Percentiles rank a stretch among this genome's conserved stretches.
Evolutionary conservation across 2,329 filamentous ascomycete species (phyloP).

Genomic region (Phyllosticta citriasiana): DNA sequence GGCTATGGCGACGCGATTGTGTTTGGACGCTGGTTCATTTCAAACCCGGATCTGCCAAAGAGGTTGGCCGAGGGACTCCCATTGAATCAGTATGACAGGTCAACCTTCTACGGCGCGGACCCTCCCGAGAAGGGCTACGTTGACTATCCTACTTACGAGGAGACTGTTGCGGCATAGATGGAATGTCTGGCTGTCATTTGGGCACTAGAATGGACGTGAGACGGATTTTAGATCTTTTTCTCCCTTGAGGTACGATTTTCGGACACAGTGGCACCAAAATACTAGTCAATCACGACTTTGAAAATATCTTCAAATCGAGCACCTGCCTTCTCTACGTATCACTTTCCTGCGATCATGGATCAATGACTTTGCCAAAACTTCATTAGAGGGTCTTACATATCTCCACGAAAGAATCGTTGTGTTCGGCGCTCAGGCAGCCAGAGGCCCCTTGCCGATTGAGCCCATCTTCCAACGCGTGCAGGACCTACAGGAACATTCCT

Average conservation of each 20-base stretch:
- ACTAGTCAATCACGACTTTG: too few species aligned
- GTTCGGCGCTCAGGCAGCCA: too few species aligned
- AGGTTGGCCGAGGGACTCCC: slow-evolving; percentile 26
- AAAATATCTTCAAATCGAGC: too few species aligned
- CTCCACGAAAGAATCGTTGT: neutral
- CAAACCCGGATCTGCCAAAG: slow-evolving; percentile 33
- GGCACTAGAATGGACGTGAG: neutral
- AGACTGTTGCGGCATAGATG: neutral
- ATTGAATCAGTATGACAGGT: slow-evolving; percentile 29
- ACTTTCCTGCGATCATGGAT: too few species aligned
- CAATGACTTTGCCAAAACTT: too few species aligned
- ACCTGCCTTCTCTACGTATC: too few species aligned
- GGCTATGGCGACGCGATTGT: slow-evolving; percentile 30
- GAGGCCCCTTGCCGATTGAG: too few species aligned
- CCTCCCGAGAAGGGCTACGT: slow-evolving; percentile 29
- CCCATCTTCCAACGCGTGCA: too few species aligned
- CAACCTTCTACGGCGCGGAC: slow-evolving; percentile 35
- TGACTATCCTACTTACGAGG: slow-evolving; percentile 29
- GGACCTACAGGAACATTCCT: too few species aligned
- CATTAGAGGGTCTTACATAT: neutral
- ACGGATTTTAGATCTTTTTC: neutral
- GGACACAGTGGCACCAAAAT: neutral
- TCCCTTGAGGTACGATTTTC: neutral
- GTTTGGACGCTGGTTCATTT: slow-evolving; percentile 34
- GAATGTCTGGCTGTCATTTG: neutral